Evolutionary conservation across 2,329 filamentous ascomycete species (phyloP), one percentile per base, ranked within the genome.

Genomic region (Venturia pyrina): DNA sequence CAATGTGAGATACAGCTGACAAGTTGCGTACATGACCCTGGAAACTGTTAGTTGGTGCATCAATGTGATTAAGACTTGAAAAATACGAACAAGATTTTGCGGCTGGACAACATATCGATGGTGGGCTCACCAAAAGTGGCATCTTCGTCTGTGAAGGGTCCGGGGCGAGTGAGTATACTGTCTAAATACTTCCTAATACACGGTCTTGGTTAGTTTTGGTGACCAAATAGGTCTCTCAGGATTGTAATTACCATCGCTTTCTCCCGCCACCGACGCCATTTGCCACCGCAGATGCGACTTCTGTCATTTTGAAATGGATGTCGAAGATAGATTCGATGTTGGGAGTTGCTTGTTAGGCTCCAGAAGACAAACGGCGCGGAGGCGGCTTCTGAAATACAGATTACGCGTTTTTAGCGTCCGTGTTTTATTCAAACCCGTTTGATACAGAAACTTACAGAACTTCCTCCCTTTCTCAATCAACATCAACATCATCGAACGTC

Each of bases 141-240:
- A 63, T 81, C 85, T 37, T 86, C 83, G 69, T 93, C 89, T 43
- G 89, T 93, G 75, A 90, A 96, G 1, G 95, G 91, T 1, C 95
- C 93, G 3, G 83, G 79, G 41, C 87, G 88, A 67, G 83, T 87
- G 66, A 96, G 84, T 69, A 97, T 87, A 68, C 84, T 88, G 77
- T 98, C 87, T 66, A 98, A 84, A 75, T 96, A 88, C 76, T 86
- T 87, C 92, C 92, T 96, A 68, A 11, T 46, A 19, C 28, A 28
- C 21, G 21, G n/a, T 48, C 50, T 15, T 56, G 24, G 50, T 59
- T 37, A 37, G 53, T 59, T 21, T 37, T 37, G 53, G 32, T 40
- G 37, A 15, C 19, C 37, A 59, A 50, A 11, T 8, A 59, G n/a
- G 19, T 37, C 32, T 34, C n/a, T 15, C 48, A 28, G 48, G 32